These are phyloP conservation scores for Tranzscheliella williamsii DNA, from an alignment of 1,284 basidiomycete genomes.

Conservation along the genomic window DNA sequence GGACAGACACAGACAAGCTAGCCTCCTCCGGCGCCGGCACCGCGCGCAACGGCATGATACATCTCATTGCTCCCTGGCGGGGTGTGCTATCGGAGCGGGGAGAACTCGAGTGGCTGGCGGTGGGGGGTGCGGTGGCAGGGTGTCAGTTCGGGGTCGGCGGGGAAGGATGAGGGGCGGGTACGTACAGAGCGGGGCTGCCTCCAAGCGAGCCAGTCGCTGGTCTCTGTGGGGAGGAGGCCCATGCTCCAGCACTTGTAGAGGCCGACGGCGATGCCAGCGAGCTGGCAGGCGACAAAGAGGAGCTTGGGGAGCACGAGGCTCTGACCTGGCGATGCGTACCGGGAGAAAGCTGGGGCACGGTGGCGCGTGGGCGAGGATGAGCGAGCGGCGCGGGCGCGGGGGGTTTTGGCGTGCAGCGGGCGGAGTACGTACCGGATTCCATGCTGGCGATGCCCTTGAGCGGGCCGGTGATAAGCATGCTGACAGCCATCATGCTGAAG, in stretches of 20 bases:
- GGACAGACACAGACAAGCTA: too few species aligned
- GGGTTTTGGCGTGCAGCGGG: background rate
- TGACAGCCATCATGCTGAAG: slow-evolving; percentile 60
- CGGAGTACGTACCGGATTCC: slow-evolving; percentile 26
- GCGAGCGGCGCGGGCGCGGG: background rate
- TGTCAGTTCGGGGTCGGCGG: too few species aligned
- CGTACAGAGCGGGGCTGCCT: slow-evolving; percentile 48
- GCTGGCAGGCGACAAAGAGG: slow-evolving; percentile 49
- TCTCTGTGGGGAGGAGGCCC: slow-evolving; percentile 58
- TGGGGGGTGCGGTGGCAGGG: too few species aligned
- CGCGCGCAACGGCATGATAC: too few species aligned
- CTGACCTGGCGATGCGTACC: slow-evolving; percentile 42
- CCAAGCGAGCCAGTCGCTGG: slow-evolving; percentile 59
- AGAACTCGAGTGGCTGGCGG: slow-evolving; percentile 32
- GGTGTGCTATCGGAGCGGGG: slow-evolving; percentile 25
- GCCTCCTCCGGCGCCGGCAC: too few species aligned
- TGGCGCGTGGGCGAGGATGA: background rate
- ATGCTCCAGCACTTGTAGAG: slow-evolving; percentile 60
- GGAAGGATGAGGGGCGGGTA: slow-evolving; percentile 1
- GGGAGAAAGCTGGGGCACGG: slow-evolving; percentile 37
- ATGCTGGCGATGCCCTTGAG: slow-evolving; percentile 45
- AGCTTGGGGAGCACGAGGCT: slow-evolving; percentile 48
- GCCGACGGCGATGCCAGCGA: slow-evolving; percentile 44
- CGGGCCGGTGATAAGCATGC: slow-evolving; percentile 56
- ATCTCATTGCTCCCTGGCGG: too few species aligned